Conservation (phyloP, 805 yeast species). For the Naumovozyma castellii region DNA sequence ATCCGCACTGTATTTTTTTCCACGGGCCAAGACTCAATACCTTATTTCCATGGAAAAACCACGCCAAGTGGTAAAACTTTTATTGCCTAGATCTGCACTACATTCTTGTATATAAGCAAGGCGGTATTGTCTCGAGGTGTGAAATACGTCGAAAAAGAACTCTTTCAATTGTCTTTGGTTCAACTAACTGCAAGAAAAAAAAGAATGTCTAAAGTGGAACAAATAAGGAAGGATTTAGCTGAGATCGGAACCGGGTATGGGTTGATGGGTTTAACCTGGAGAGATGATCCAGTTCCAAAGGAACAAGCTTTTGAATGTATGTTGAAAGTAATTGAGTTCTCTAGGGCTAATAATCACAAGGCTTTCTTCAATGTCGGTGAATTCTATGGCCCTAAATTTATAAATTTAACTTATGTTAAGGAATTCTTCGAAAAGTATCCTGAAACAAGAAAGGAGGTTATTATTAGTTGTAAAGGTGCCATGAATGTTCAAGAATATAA, state of each 20-base stretch:
- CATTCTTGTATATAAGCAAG: too few relatives aligned
- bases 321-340: conserved; percentile 39
- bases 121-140: too few relatives aligned
- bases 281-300: conserved; percentile 44
- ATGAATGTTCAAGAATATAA: conserved; percentile 27
- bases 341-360: conserved; percentile 27
- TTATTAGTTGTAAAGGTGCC: conserved; percentile 64
- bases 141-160: too few relatives aligned
- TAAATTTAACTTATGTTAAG: conserved; percentile 48
- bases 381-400: conserved; percentile 53
- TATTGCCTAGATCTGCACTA: too few relatives aligned
- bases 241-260: conserved; percentile 49
- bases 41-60: too few relatives aligned
- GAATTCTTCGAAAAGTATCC: conserved; percentile 52
- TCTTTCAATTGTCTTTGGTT: too few relatives aligned
- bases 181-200: too few relatives aligned
- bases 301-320: conserved; percentile 44
- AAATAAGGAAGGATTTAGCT: conserved; percentile 13
- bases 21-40: too few relatives aligned
- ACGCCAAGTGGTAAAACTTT: too few relatives aligned
- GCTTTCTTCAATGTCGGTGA: conserved; percentile 66
- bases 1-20: too few relatives aligned
- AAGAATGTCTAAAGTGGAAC: conserved; percentile 16
- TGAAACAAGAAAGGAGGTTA: conserved; percentile 44
- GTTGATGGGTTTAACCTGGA: conserved; percentile 74